Base-by-base conservation (phyloP, 2,329 filamentous ascomycete genomes). In the Monosporascus sp. region DNA sequence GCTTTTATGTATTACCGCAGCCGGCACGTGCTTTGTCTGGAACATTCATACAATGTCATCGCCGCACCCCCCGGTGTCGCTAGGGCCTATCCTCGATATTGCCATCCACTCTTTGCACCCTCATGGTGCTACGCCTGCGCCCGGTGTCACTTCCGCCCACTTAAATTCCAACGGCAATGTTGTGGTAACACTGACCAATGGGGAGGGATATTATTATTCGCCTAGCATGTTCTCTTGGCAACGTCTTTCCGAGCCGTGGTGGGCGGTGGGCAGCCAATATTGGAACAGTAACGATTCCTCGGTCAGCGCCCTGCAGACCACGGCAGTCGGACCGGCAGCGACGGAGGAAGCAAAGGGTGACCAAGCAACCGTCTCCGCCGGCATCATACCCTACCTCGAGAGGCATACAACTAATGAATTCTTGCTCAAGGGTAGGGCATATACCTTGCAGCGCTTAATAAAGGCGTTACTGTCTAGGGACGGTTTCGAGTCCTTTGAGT, bases 271-370 rank as follows among this genome's bases (percentile, higher is more conserved):
- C 18, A 96, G 90, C 62, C 94, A 99, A 68, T 99, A 99, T 70
- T 99, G 94, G 95, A 97, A 99, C 70, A 95, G 91, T 1, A 96
- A 91, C 50, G 94, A 97, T 65, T 91, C 90, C 2, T 91, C 91
- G 0, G 85, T 96, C 50, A 86, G 88, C 48, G 89, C 91, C 49
- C 72, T 96, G 38, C 86, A 90, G 59, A 85, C 89, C 2, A 86
- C 85, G 1, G 84, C 85, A 9, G 79, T 86, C 7, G 84, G 86
- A 0, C 77, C 83, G 2, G 72, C 75, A 8, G 70, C 74, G n/a
- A 62, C 75, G 8, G 77, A 75, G 55, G 75, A 77, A 20, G 73
- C 68, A 35, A 76, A 75, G 54, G 69, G 61, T 14, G 75, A 74
- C 27, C 74, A 74, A 37, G 79, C 82, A 1, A 82, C 83, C 41